phyloP scores from a whole-genome alignment of 129 eudicot species.

The Saussurea involucrata region DNA sequence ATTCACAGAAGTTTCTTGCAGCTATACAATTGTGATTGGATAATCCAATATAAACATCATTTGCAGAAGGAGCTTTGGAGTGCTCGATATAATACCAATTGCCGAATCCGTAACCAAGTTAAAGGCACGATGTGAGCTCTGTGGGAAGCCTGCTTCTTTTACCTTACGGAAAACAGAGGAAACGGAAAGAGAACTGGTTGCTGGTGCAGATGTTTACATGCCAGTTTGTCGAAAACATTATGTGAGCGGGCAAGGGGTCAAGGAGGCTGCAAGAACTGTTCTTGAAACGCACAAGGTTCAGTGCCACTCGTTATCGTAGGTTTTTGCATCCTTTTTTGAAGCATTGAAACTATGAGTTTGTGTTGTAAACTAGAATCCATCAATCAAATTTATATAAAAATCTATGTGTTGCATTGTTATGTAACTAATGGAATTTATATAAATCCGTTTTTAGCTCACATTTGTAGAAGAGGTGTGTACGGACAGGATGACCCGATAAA shows the following conservation, averaged over 20 bases:
- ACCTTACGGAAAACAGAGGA: conserved; percentile 91
- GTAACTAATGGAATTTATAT: conserved; percentile 10
- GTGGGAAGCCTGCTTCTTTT: conserved; percentile 87
- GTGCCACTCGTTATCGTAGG: conserved; percentile 29
- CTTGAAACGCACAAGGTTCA: conserved; percentile 46
- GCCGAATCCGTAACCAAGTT: conserved; percentile 91
- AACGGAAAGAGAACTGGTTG: conserved; percentile 76
- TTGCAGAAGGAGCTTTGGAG: conserved; percentile 94
- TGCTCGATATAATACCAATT: conserved; percentile 86
- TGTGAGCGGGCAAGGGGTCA: conserved; percentile 81
- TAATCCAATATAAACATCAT: neutral
- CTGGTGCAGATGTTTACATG: conserved; percentile 97
- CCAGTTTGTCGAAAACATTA: conserved; percentile 96
- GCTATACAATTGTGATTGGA: neutral
- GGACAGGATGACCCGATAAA: too few species aligned
- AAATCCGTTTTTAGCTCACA: neutral
- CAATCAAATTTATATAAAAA: neutral
- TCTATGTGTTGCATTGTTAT: too few species aligned
- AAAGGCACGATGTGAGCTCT: conserved; percentile 79
- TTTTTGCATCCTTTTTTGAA: neutral
- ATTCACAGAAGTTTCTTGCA: neutral
- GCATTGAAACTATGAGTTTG: neutral
- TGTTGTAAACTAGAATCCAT: conserved; percentile 7
- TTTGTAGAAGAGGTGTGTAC: neutral
- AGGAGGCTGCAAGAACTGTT: conserved; percentile 66